These are phyloP conservation scores for Daldinia loculata DNA, from an alignment of 495 filamentous ascomycete species.

Conservation along the genomic window DNA sequence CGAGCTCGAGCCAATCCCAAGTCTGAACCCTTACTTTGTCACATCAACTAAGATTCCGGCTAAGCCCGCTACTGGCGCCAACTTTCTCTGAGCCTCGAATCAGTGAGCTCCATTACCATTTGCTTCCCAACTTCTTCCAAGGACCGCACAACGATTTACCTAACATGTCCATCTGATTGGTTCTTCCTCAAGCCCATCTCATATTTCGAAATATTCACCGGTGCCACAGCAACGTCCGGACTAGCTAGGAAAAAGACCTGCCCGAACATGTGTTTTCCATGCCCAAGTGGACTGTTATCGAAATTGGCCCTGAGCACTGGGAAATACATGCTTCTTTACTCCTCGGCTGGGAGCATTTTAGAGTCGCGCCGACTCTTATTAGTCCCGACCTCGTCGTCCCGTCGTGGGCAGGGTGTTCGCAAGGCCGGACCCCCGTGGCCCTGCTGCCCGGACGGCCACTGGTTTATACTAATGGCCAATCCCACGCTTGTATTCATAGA, in stretches of 20 bases:
- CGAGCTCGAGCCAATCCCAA: conserved; percentile 44
- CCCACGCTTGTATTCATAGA: conserved; percentile 13
- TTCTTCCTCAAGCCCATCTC: conserved; percentile 2
- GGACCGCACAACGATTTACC: conserved; percentile 14
- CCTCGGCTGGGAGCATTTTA: conserved; percentile 21
- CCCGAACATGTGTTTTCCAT: conserved; percentile 33
- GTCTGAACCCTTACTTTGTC: conserved; percentile 38
- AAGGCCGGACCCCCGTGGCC: conserved; percentile 19
- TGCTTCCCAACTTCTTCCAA: conserved; percentile 16
- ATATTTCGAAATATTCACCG: conserved; percentile 34
- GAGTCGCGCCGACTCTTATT: conserved; percentile 27
- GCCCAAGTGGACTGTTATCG: conserved; percentile 7
- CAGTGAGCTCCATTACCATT: conserved; percentile 26
- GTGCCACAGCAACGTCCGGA: conserved; percentile 39
- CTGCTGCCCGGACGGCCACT: conserved; percentile 27
- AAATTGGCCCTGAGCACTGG: conserved; percentile 5
- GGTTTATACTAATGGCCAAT: conserved; percentile 35
- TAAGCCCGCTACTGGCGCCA: conserved; percentile 43
- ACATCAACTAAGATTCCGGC: conserved; percentile 45
- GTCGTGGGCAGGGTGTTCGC: conserved; percentile 15
- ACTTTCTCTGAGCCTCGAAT: conserved; percentile 39
- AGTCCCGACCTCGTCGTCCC: conserved; percentile 22
- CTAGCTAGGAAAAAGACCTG: conserved; percentile 23
- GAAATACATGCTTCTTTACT: conserved; percentile 1
- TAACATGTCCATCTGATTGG: conserved; percentile 29